These are phyloP conservation scores for Globisporangium radiosum DNA, from an alignment of 352 stramenopile genomes.

Conservation along the genomic window DNA sequence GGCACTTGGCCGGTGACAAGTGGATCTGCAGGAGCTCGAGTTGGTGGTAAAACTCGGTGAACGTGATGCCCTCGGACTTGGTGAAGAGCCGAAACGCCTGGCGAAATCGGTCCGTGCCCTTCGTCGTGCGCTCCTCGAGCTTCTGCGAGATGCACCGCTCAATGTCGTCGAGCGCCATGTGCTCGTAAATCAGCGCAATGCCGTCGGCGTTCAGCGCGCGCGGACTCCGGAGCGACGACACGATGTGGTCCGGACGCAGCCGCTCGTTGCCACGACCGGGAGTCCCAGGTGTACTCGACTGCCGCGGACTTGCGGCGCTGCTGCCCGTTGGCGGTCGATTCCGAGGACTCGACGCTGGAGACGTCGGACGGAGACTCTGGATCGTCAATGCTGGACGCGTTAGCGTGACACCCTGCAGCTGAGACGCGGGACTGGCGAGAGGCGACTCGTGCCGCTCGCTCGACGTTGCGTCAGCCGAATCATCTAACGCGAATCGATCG, in stretches of 20 bases:
- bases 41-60: constrained; percentile 50
- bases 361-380: background rate
- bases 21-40: constrained; percentile 53
- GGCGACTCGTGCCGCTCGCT: background rate
- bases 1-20: constrained; percentile 42
- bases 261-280: background rate
- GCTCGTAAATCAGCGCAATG: constrained; percentile 35
- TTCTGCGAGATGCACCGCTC: constrained; percentile 48
- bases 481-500: constrained; percentile 14
- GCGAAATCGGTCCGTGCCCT: constrained; percentile 36
- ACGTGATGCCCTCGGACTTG: constrained; percentile 53
- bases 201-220: constrained; percentile 14
- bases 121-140: constrained; percentile 50
- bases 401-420: background rate
- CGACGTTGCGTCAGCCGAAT: too few relatives aligned
- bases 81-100: constrained; percentile 69
- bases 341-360: constrained; percentile 3
- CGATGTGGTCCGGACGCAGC: constrained; percentile 1
- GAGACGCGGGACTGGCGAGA: too few relatives aligned
- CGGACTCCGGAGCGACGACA: constrained; percentile 3
- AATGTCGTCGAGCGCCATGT: constrained; percentile 45
- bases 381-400: background rate
- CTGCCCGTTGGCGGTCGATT: background rate
- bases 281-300: background rate
- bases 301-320: background rate